Evolutionary conservation across 352 stramenopile species (phyloP), one percentile per base, ranked within the genome.

Genomic region (Globisporangium viniferum): DNA sequence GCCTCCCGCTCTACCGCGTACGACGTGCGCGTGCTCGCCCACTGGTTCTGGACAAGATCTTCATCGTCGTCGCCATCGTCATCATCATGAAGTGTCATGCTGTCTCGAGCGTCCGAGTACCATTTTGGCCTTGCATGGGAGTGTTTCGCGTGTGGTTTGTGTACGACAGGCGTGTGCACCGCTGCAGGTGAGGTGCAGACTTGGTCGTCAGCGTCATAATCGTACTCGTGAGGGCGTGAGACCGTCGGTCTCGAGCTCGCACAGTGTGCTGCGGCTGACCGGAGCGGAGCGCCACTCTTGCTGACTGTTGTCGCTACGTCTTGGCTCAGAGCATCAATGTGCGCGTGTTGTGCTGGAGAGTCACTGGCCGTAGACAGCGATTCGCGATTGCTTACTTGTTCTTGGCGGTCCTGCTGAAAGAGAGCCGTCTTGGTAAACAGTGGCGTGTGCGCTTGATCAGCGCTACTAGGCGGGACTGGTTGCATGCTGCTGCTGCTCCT

Each of bases 21-120:
- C 55, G 41, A 69, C 6, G 44, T 69, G 22, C 56, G 44, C 5
- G 58, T 66, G 14, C 14, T 70, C 22, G 68, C 53, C 63, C 57
- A 71, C 44, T 70, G 57, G 20, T 44, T 46, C 18, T 62, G 27
- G 20, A 51, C 48, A 8, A 41, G n/a, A 24, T 67, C 41, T 10
- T 68, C 44, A 10, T 66, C 68, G 3, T 51, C 46, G 27, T 53
- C n/a, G 6, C 48, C 56, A 46, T 51, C 20, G 27, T 53, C 58
- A 46, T 49, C 41, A n/a, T n/a, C 41, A n/a, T n/a, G 41, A 49
- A 49, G 15, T n/a, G 15, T 22, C 41, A 8, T 33, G 41, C 36
- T 59, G 15, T 54, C 12, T 10, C 18, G 49, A 8, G 15, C 7
- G 15, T 8, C 9, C 9, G 33, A 29, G 10, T 39, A 14, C 24